Percentiles rank a stretch among this genome's conserved stretches.
These are phyloP conservation scores for Teratosphaeria pseudoeucalypti DNA, from an alignment of 2,329 filamentous ascomycete genomes.

Conservation along the genomic window DNA sequence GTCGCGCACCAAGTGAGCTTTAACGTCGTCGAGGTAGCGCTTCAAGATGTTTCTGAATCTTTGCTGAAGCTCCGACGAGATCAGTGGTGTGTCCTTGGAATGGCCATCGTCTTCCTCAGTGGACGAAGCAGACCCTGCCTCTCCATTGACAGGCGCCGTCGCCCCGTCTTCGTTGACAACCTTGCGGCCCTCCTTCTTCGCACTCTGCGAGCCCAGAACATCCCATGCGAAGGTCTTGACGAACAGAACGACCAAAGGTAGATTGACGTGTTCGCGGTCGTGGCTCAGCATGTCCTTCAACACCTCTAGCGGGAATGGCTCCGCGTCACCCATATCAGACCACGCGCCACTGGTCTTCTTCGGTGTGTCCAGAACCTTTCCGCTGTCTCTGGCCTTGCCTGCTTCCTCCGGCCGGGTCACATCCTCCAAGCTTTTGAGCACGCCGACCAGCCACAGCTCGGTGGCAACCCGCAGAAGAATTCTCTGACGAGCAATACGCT, in stretches of 20 bases:
- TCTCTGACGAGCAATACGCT: constrained; percentile 75
- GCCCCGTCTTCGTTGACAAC: constrained; percentile 70
- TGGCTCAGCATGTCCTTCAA: constrained; percentile 91
- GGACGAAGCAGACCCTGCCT: constrained; percentile 40
- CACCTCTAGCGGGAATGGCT: constrained; percentile 95
- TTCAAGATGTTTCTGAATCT: constrained; percentile 77
- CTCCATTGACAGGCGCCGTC: constrained; percentile 43
- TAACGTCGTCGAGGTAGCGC: constrained; percentile 89
- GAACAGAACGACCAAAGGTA: constrained; percentile 86
- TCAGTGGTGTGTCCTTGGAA: constrained; percentile 61
- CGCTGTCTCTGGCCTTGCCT: constrained; percentile 48
- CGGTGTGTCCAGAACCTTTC: constrained; percentile 44
- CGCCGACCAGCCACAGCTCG: constrained; percentile 88
- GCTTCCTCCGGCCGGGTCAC: constrained; percentile 54
- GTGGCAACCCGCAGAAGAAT: constrained; percentile 82
- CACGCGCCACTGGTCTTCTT: constrained; percentile 53
- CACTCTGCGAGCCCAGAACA: constrained; percentile 67
- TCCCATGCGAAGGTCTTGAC: constrained; percentile 97
- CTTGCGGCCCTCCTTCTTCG: constrained; percentile 69
- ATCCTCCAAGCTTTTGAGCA: constrained; percentile 70
- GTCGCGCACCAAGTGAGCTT: constrained; percentile 75
- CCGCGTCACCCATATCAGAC: constrained; percentile 56
- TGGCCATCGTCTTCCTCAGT: constrained; percentile 41
- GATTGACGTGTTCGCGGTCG: constrained; percentile 82
- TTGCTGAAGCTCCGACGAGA: constrained; percentile 65